Conservation (phyloP, 1,284 basidiomycete genomes). For the Cryptococcus sp. region DNA sequence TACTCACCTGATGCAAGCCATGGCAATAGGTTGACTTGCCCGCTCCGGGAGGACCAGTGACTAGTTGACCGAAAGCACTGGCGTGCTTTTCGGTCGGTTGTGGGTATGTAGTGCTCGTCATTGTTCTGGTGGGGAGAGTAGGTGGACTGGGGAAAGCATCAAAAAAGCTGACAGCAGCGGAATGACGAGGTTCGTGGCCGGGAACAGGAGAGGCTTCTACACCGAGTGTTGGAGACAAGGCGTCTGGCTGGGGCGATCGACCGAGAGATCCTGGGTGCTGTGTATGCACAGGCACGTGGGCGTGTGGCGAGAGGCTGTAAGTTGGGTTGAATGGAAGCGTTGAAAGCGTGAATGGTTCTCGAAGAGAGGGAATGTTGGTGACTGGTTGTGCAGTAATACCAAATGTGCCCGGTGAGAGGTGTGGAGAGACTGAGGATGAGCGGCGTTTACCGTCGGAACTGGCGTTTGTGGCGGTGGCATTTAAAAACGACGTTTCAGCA, state of each 20-base stretch:
- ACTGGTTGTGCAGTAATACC: constrained; percentile 1
- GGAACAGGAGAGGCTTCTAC: constrained; percentile 7
- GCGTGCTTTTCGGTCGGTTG: constrained; percentile 19
- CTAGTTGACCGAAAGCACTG: constrained; percentile 57
- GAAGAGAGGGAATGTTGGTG: neutral
- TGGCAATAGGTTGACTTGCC: constrained; percentile 94
- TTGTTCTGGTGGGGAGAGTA: neutral
- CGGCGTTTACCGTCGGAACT: constrained; percentile 18
- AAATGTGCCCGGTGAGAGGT: constrained; percentile 17
- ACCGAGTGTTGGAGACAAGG: neutral
- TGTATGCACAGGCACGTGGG: neutral
- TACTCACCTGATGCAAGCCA: constrained; percentile 74
- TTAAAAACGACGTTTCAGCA: neutral
- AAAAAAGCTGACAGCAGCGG: constrained; percentile 31
- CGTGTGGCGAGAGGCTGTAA: neutral
- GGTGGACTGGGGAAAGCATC: constrained; percentile 31
- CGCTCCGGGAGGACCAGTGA: constrained; percentile 88
- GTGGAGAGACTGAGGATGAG: constrained; percentile 8
- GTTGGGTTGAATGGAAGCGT: neutral
- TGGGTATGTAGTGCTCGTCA: constrained; percentile 6
- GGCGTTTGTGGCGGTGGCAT: constrained; percentile 4
- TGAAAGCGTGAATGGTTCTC: constrained; percentile 1
- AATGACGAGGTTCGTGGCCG: constrained; percentile 18
- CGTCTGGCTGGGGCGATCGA: neutral
- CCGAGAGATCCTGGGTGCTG: neutral